phyloP scores from a whole-genome alignment of 495 filamentous ascomycete species.

The Jackrogersella multiformis region DNA sequence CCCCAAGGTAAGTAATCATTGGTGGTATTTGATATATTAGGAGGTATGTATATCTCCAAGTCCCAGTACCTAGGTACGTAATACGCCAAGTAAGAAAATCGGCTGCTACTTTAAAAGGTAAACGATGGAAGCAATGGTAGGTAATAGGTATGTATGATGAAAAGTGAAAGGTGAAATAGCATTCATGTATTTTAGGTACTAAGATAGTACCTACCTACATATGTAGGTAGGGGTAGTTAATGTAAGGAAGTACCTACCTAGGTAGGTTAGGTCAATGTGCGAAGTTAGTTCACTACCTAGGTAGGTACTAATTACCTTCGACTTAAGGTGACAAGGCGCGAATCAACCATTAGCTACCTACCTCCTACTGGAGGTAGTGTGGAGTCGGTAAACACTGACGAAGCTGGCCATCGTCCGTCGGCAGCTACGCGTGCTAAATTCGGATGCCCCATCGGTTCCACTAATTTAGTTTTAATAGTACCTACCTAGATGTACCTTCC shows the following conservation, averaged over 20 bases:
- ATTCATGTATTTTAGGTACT: background rate
- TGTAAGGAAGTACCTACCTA: background rate
- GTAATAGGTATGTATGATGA: background rate
- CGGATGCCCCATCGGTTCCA: slow-evolving; percentile 17
- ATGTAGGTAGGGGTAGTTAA: background rate
- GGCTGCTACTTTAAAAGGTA: background rate
- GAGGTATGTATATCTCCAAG: too few species aligned
- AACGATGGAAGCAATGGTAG: background rate
- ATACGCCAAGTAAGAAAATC: background rate
- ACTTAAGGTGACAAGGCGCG: slow-evolving; percentile 18
- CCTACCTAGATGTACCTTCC: too few species aligned
- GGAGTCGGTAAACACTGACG: slow-evolving; percentile 30
- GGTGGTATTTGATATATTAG: background rate
- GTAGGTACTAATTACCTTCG: background rate
- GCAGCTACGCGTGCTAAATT: slow-evolving; percentile 12
- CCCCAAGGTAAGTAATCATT: background rate
- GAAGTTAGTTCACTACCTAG: background rate
- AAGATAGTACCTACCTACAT: background rate
- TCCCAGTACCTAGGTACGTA: too few species aligned
- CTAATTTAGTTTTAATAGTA: background rate
- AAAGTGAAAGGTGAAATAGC: too few species aligned
- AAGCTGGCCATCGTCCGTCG: background rate
- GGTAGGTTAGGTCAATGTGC: background rate
- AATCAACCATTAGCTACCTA: slow-evolving; percentile 19
- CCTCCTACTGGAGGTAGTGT: slow-evolving; percentile 18